These are phyloP conservation scores for Kandelia obovata DNA, from an alignment of 345 rosid genomes.

Conservation along the genomic window DNA sequence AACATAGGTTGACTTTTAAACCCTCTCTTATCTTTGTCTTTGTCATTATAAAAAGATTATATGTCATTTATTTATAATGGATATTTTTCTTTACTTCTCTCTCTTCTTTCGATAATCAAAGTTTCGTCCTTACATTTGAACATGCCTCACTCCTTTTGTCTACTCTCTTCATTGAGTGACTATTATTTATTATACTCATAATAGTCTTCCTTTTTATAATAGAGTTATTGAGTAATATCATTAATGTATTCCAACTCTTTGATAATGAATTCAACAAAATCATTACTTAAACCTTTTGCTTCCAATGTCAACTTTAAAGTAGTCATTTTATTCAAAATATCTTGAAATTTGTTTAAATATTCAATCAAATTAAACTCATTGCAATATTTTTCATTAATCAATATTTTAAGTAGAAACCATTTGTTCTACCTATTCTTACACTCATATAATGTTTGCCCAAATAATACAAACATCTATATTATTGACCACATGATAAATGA, in stretches of 20 bases:
- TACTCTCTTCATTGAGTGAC: not conserved
- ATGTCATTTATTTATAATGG: not conserved
- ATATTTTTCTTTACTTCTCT: not conserved
- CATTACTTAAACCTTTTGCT: not conserved
- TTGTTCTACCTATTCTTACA: not conserved
- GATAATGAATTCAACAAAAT: conserved; percentile 5
- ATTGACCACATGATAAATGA: not conserved
- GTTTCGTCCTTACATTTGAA: not conserved
- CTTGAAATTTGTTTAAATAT: not conserved
- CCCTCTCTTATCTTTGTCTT: not conserved
- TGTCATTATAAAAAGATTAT: not conserved
- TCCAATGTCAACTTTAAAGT: not conserved
- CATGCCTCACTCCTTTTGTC: not conserved
- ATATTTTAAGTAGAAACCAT: too few relatives aligned
- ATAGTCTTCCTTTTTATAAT: not conserved
- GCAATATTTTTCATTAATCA: too few relatives aligned
- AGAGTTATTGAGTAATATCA: conserved; percentile 4
- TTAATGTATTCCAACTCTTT: conserved; percentile 7
- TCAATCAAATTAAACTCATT: too few relatives aligned
- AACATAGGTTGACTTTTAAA: not conserved
- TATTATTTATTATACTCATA: not conserved
- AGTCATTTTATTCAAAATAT: not conserved
- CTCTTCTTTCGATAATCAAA: not conserved
- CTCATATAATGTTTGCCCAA: not conserved
- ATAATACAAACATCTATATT: not conserved